phyloP scores from a whole-genome alignment of 2,329 filamentous ascomycete species.

The Plenodomus biglobosus region DNA sequence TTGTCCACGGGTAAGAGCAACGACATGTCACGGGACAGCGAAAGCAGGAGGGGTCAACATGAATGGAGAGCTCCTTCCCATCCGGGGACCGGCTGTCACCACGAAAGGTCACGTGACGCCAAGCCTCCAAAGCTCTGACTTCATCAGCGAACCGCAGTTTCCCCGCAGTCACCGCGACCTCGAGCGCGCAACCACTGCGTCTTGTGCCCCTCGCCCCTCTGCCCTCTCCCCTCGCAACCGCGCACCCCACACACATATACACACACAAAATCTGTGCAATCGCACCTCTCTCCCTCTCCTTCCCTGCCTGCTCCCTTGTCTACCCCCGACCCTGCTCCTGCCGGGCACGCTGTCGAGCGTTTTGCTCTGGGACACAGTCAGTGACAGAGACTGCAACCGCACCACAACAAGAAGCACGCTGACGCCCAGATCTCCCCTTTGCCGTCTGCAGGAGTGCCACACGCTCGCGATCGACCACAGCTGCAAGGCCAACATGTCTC shows the following conservation, averaged over 20 bases:
- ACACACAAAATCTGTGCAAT: constrained; percentile 8
- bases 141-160: constrained; percentile 6
- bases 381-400: constrained; percentile 37
- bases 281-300: constrained; percentile 17
- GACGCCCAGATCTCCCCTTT: constrained; percentile 28
- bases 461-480: too few relatives aligned
- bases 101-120: background rate
- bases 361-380: constrained; percentile 40
- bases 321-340: constrained; percentile 20
- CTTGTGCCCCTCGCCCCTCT: constrained; percentile 14
- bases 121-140: constrained; percentile 11
- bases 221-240: too few relatives aligned
- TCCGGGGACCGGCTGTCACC: background rate
- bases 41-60: too few relatives aligned
- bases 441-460: too few relatives aligned
- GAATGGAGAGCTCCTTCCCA: background rate
- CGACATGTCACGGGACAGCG: too few relatives aligned
- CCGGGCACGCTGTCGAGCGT: constrained; percentile 25
- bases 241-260: constrained; percentile 3
- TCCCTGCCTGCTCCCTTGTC: constrained; percentile 30
- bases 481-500: constrained; percentile 26
- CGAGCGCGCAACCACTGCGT: constrained; percentile 15
- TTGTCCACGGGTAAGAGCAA: too few relatives aligned
- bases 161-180: constrained; percentile 11
- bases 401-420: constrained; percentile 34